Evolutionary conservation across 257 asterid species (phyloP).

Genomic region (Eustoma russellianum): DNA sequence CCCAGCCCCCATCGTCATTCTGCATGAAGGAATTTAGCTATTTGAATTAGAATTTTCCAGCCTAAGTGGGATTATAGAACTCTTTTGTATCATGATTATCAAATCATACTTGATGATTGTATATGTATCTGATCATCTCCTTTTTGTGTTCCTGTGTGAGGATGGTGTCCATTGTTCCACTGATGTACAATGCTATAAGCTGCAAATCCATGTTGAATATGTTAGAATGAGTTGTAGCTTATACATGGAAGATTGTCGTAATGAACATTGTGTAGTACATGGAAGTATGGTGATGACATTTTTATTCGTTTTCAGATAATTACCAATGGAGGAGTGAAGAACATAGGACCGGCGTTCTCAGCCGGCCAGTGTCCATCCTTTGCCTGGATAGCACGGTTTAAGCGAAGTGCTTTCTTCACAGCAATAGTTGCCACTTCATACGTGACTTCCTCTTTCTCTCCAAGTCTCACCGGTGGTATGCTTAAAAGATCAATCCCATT

Average conservation of each 20-base stretch:
- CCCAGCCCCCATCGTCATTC: constrained; percentile 92
- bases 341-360: constrained; percentile 62
- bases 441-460: constrained; percentile 34
- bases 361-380: constrained; percentile 83
- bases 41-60: too few relatives aligned
- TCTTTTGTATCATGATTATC: too few relatives aligned
- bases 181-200: background rate
- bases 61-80: too few relatives aligned
- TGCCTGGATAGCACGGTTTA: constrained; percentile 59
- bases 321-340: constrained; percentile 49
- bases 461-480: constrained; percentile 40
- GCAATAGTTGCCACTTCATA: constrained; percentile 42
- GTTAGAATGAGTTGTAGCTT: too few relatives aligned
- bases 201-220: background rate
- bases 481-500: constrained; percentile 15
- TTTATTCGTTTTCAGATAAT: too few relatives aligned
- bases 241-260: too few relatives aligned
- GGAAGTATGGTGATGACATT: too few relatives aligned
- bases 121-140: background rate
- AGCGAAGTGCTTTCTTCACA: constrained; percentile 54
- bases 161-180: background rate
- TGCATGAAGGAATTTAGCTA: constrained; percentile 7
- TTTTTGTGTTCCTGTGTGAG: background rate
- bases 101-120: constrained; percentile 3
- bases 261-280: too few relatives aligned